phyloP scores from a whole-genome alignment of 306 rosid species.

The Cicer bijugum region DNA sequence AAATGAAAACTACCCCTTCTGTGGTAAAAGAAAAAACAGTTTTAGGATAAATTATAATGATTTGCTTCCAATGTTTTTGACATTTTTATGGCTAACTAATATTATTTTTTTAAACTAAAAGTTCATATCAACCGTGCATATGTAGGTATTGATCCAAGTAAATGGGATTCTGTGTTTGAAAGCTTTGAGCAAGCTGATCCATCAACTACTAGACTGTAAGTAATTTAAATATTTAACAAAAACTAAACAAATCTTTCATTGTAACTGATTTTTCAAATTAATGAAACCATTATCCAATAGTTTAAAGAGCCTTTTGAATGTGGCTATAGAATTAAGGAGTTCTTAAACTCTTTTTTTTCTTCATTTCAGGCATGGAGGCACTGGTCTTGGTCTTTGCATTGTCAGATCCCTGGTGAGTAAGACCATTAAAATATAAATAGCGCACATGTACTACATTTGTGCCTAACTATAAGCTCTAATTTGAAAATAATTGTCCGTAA shows the following conservation, averaged over 20 bases:
- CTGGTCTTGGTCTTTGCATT: constrained; percentile 98
- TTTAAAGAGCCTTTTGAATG: constrained; percentile 30
- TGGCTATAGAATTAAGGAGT: constrained; percentile 20
- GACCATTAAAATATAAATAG: constrained; percentile 16
- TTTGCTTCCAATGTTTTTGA: constrained; percentile 7
- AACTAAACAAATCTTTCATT: neutral
- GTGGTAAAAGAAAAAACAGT: constrained; percentile 30
- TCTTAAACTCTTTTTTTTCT: constrained; percentile 23
- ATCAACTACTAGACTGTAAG: constrained; percentile 94
- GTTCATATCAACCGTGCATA: constrained; percentile 19
- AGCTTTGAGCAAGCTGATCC: constrained; percentile 99
- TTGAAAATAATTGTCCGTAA: too few relatives aligned
- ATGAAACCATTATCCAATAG: constrained; percentile 20
- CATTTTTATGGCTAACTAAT: constrained; percentile 13
- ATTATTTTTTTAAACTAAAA: neutral
- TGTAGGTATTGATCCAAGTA: constrained; percentile 90
- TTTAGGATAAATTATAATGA: constrained; percentile 17
- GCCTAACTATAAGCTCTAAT: too few relatives aligned
- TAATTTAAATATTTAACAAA: constrained; percentile 37
- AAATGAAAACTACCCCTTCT: constrained; percentile 39
- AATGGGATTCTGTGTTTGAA: constrained; percentile 98
- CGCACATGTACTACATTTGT: too few relatives aligned
- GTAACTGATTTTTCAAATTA: constrained; percentile 7
- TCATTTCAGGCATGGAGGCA: constrained; percentile 91
- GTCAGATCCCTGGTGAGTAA: constrained; percentile 88